Conservation (phyloP, 495 filamentous ascomycete species). For the Darksidea phi region DNA sequence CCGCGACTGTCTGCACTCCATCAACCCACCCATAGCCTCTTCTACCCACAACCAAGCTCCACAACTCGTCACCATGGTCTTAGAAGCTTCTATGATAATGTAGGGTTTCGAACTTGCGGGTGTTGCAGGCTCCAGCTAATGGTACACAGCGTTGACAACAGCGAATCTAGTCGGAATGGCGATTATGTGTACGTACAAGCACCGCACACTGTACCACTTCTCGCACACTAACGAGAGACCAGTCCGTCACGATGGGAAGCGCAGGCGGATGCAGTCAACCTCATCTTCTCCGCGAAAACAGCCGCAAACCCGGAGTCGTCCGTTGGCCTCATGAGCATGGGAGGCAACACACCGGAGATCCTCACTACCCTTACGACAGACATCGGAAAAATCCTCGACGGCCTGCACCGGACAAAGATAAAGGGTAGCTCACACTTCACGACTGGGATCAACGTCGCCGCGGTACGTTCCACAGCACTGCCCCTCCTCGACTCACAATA, state of each 20-base stretch:
- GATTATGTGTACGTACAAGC: conserved; percentile 69
- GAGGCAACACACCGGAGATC: conserved; percentile 92
- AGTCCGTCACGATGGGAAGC: conserved; percentile 93
- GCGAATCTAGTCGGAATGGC: conserved; percentile 94
- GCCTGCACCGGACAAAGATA: conserved; percentile 92
- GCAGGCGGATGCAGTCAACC: conserved; percentile 88
- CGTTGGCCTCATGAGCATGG: conserved; percentile 98
- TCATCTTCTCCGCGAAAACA: conserved; percentile 92
- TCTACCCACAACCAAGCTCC: not conserved
- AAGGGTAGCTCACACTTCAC: conserved; percentile 79
- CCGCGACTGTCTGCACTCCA: not conserved
- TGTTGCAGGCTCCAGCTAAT: conserved; percentile 29
- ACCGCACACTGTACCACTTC: not conserved
- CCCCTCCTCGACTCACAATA: not conserved
- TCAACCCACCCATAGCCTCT: not conserved
- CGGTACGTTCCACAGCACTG: conserved; percentile 55
- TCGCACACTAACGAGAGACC: conserved; percentile 5
- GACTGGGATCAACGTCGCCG: conserved; percentile 91
- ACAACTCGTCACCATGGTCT: conserved; percentile 54
- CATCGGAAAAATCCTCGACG: conserved; percentile 90
- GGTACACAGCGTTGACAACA: conserved; percentile 80
- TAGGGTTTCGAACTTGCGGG: conserved; percentile 44
- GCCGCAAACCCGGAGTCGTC: conserved; percentile 93
- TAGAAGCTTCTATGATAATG: conserved; percentile 77
- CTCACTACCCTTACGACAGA: conserved; percentile 93